Evolutionary conservation across 192 early-diverging fungal genomes (phyloP).

Genomic region (Coemansia sp.): DNA sequence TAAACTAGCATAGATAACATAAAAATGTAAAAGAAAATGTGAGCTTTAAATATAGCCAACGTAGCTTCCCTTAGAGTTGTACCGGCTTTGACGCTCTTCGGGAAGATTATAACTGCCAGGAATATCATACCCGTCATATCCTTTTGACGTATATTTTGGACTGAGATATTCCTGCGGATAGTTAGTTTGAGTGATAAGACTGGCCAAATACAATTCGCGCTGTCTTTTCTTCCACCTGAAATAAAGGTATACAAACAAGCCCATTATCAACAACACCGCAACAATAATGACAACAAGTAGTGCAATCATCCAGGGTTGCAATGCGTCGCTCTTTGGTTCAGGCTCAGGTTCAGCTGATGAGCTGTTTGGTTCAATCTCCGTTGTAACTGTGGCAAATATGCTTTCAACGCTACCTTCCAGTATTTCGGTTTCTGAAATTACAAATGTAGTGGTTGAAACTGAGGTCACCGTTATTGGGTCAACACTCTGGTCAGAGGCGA

Average conservation of each 20-base stretch:
- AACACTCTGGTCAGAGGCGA: background rate
- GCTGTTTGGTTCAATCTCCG: background rate
- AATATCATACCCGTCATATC: background rate
- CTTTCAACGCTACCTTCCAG: background rate
- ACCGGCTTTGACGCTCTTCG: slow-evolving; percentile 2
- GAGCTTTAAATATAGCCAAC: background rate
- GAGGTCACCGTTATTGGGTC: background rate
- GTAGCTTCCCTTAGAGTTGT: slow-evolving; percentile 9
- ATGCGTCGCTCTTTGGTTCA: too few species aligned
- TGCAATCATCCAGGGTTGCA: background rate
- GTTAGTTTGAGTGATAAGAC: background rate
- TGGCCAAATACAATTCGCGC: background rate
- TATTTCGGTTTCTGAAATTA: background rate
- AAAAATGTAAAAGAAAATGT: background rate
- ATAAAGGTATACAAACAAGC: background rate
- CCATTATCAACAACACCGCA: background rate
- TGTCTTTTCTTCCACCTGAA: background rate
- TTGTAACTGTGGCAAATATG: background rate
- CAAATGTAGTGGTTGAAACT: background rate
- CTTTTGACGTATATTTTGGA: background rate
- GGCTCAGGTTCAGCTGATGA: background rate
- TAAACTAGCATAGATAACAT: background rate
- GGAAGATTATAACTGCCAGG: background rate
- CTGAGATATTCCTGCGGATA: too few species aligned
- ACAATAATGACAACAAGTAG: background rate